Evolutionary conservation across 495 filamentous ascomycete species (phyloP).

Genomic region (Neurospora sp.): DNA sequence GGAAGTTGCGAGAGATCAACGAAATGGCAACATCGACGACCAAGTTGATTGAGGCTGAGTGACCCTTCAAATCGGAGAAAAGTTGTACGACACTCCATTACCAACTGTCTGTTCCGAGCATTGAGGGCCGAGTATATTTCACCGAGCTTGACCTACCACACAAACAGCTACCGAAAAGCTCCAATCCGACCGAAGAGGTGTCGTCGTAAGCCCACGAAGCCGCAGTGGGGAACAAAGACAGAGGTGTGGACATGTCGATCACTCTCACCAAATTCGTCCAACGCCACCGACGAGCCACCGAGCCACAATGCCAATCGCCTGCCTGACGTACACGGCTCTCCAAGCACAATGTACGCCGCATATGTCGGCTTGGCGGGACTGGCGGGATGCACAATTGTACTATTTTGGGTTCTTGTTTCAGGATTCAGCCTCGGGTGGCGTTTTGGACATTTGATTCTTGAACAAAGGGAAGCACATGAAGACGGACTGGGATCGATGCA

Average conservation of each 20-base stretch:
- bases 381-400: not conserved
- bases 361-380: not conserved
- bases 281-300: not conserved
- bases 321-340: not conserved
- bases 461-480: not conserved
- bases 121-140: not conserved
- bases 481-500: not conserved
- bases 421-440: not conserved
- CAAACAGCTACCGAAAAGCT: not conserved
- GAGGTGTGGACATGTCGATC: not conserved
- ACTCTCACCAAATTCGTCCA: not conserved
- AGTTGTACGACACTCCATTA: not conserved
- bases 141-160: not conserved
- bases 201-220: not conserved
- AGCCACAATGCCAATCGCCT: not conserved
- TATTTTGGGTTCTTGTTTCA: not conserved
- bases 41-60: not conserved
- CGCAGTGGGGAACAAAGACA: not conserved
- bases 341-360: not conserved
- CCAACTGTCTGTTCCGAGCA: too few relatives aligned
- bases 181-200: not conserved
- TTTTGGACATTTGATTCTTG: not conserved
- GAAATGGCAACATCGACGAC: not conserved
- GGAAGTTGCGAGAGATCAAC: not conserved
- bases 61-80: not conserved